Base-by-base conservation (phyloP, 345 rosid species). In the Jatropha curcas region DNA sequence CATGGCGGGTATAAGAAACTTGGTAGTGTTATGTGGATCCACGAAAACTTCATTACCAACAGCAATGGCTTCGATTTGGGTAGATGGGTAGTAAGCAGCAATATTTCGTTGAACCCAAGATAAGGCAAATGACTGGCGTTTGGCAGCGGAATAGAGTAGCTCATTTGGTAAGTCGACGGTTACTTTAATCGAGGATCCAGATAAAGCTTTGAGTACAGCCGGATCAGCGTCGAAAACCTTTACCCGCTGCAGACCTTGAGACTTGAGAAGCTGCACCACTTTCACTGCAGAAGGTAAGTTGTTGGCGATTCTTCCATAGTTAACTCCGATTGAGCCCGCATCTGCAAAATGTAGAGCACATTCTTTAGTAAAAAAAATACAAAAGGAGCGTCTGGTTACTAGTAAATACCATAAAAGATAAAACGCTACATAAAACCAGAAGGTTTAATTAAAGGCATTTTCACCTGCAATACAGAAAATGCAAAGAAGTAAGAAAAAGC, bases 21-120 rank as follows among this genome's bases (percentile, higher is more conserved):
- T 77, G 57, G 99, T 95, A 5, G 90, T 87, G 83, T 91, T 88
- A 75, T 80, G 90, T 7, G 96, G 65, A 70, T 95, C 99, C 1
- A 88, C 98, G 65, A 94, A 92, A 4, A 95, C 99, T 75, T 95
- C 99, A 65, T 95, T 95, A 0, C 99, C 99, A 0, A 91, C 97
- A 8, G 93, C 99, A 31, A 95, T 86, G 78, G 96, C 89, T 83
- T 91, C 98, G 81, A 95, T 89, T 64, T 86, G 80, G 24, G 99
- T 95, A 10, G 76, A 67, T 0, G 94, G 98, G 67, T 87, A 79
- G 77, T 90, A 88, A 51, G 84, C 88, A 4, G 86, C 94, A 37
- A 92, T 88, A 19, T 95, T 95, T 22, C 76, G 77, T 62, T 91
- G 72, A n/a, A 95, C 88, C 99, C 99, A 95, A 0, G 76, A 30